Conservation (phyloP, 495 filamentous ascomycete genomes). For the Pyrenula aspistea region DNA sequence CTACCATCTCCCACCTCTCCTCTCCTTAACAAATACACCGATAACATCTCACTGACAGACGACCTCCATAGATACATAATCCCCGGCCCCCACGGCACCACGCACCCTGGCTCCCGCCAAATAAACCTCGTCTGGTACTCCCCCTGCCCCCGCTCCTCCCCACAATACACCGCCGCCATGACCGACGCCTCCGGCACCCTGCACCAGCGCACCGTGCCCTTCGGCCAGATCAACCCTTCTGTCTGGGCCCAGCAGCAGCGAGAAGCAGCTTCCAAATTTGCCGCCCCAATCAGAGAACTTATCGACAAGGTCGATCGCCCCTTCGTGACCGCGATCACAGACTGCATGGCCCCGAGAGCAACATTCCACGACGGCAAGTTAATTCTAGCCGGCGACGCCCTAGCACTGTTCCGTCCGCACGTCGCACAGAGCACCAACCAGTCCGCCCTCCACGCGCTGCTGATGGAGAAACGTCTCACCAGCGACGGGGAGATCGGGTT, state of each 20-base stretch:
- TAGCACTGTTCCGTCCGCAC: constrained; percentile 15
- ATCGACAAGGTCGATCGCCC: constrained; percentile 13
- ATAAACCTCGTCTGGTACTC: constrained; percentile 47
- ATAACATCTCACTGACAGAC: constrained; percentile 35
- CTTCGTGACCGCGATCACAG: constrained; percentile 13
- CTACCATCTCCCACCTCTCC: neutral
- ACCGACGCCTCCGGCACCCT: constrained; percentile 8
- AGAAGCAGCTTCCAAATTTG: constrained; percentile 1
- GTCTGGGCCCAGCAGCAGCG: constrained; percentile 6
- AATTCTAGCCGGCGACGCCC: constrained; percentile 14
- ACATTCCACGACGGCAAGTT: constrained; percentile 13
- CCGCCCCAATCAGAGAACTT: constrained; percentile 12
- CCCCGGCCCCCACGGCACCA: neutral
- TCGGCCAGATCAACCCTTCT: constrained; percentile 6
- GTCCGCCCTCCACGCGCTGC: constrained; percentile 5
- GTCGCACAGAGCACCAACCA: constrained; percentile 11
- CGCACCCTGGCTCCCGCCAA: constrained; percentile 24
- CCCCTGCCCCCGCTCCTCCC: constrained; percentile 14
- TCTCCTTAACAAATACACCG: too few species aligned
- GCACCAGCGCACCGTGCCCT: constrained; percentile 11
- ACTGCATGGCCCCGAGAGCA: constrained; percentile 7
- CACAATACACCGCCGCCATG: constrained; percentile 1
- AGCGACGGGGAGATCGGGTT: neutral
- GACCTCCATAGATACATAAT: constrained; percentile 29
- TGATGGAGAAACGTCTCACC: constrained; percentile 1